Conservation (phyloP, 352 stramenopile species). For the Pseudoperonospora humuli region DNA sequence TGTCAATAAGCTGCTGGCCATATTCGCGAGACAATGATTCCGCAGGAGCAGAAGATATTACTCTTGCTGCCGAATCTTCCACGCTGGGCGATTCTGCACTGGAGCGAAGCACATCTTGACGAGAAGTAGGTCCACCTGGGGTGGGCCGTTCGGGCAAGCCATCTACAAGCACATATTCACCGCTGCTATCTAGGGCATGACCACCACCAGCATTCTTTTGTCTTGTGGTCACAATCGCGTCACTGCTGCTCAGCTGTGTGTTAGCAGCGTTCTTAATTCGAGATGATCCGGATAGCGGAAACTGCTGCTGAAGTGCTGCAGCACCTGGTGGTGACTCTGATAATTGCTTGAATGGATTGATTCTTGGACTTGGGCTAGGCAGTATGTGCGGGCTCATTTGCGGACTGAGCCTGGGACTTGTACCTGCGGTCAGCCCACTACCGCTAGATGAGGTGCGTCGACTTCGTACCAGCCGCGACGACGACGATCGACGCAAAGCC, state of each 20-base stretch:
- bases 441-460: conserved; percentile 50
- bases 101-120: not conserved
- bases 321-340: conserved; percentile 32
- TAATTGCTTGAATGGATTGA: conserved; percentile 67
- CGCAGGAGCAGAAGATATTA: conserved; percentile 1
- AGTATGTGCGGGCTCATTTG: conserved; percentile 64
- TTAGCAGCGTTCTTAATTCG: conserved; percentile 6
- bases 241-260: conserved; percentile 2
- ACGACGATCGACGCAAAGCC: conserved; percentile 40
- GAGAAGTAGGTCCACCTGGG: not conserved
- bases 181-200: conserved; percentile 41
- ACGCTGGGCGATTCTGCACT: not conserved
- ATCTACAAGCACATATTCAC: conserved; percentile 63
- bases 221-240: conserved; percentile 6
- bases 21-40: conserved; percentile 33
- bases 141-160: conserved; percentile 27
- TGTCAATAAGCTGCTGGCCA: conserved; percentile 57
- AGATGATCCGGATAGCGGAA: conserved; percentile 12
- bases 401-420: conserved; percentile 50
- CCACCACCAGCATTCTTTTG: conserved; percentile 14
- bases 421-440: conserved; percentile 11
- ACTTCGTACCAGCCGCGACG: conserved; percentile 42
- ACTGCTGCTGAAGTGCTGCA: conserved; percentile 20
- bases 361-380: conserved; percentile 51
- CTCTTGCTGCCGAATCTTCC: conserved; percentile 5